Base-by-base conservation (phyloP, 768 basidiomycete species). In the Favolaschia claudopus region DNA sequence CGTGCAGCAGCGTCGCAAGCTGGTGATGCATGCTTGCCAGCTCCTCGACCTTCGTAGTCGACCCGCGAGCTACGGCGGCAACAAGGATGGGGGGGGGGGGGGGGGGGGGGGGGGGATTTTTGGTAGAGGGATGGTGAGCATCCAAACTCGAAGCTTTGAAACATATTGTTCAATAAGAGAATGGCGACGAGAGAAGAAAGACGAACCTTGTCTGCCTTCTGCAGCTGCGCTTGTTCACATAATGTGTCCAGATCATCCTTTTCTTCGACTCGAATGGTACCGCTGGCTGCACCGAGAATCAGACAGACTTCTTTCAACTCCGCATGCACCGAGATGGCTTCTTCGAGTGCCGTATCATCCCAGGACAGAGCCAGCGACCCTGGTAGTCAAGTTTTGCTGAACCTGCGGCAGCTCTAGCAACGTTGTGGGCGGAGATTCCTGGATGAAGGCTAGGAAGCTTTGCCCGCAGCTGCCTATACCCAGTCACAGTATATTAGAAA, bases 71-170 rank as follows among this genome's bases (percentile, higher is more conserved):
- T 3, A 70, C 44, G 0, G 74, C 74, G 9, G 75, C 73, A 5
- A 79, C 55, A 17, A 80, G 67, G 20, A 79, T 67, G 0, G 79
- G 72, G 0, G 74, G 59, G 67, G 20, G 79, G 67, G 0, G 79
- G 72, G 0, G 74, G 59, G n/a, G n/a, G n/a, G n/a, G n/a, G n/a
- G n/a, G n/a, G n/a, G n/a, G 1, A 78, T 61, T 20, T 72, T 71
- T n/a, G 48, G 48, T 19, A 49, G 22, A 2, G 48, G 48, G 7
- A 49, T 49, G 3, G 48, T 37, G 4, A 49, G 17, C 3, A 38
- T 5, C 48, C 48, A 49, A 27, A 49, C 48, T 1, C 48, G 48
- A 14, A 49, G 48, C 48, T 49, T 24, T 22, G 5, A 7, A 20
- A 32, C n/a, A n/a, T n/a, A n/a, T n/a, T n/a, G 43, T 17, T 15